Conservation (phyloP, 345 rosid species). For the Lepidium aucheri region DNA sequence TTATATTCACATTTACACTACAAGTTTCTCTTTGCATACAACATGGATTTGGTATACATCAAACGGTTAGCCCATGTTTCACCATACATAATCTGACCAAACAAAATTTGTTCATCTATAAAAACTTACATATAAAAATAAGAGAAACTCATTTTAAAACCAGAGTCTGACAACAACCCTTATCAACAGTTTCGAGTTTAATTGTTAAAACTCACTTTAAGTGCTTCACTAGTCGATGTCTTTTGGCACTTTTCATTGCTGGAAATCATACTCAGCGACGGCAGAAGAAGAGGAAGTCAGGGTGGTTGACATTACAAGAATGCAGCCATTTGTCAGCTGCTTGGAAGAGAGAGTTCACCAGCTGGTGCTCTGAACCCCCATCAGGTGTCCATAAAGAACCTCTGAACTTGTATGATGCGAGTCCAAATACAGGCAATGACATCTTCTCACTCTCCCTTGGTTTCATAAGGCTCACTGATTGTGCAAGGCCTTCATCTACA, state of each 20-base stretch:
- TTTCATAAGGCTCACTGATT: slow-evolving; percentile 15
- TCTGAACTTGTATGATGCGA: slow-evolving; percentile 67
- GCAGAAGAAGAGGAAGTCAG: slow-evolving; percentile 69
- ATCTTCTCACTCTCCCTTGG: slow-evolving; percentile 30
- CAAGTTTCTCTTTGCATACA: slow-evolving; percentile 12
- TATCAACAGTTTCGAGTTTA: slow-evolving; percentile 16
- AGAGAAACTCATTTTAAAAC: not conserved
- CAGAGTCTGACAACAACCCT: slow-evolving; percentile 10
- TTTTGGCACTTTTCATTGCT: not conserved
- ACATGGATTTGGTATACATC: slow-evolving; percentile 1
- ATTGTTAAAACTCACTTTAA: not conserved
- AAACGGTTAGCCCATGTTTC: slow-evolving; percentile 2
- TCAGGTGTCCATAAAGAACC: slow-evolving; percentile 62
- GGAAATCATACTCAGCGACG: slow-evolving; percentile 5
- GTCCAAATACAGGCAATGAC: slow-evolving; percentile 53
- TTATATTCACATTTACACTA: not conserved
- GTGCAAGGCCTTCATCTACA: slow-evolving; percentile 26
- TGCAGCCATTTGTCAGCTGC: slow-evolving; percentile 58
- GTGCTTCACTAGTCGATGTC: not conserved
- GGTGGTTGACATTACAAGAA: slow-evolving; percentile 47
- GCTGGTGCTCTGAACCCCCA: slow-evolving; percentile 38
- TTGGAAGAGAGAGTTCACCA: slow-evolving; percentile 37
- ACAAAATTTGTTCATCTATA: slow-evolving; percentile 16
- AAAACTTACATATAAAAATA: not conserved
- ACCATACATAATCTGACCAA: slow-evolving; percentile 20